Evolutionary conservation across 2,329 filamentous ascomycete genomes (phyloP).

Genomic region (Colletotrichum falcatum): DNA sequence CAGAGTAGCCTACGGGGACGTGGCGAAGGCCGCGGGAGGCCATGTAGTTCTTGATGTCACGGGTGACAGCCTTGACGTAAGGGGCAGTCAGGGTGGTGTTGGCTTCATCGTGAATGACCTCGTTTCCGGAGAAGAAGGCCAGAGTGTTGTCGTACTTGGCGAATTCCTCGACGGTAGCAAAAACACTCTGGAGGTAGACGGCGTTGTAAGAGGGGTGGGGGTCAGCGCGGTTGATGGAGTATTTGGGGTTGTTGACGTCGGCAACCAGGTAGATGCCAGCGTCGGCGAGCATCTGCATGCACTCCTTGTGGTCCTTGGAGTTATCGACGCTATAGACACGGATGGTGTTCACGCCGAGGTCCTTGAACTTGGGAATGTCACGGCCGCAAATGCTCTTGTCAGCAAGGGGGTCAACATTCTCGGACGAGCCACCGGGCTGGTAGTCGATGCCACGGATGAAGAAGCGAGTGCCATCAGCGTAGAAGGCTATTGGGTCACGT

Average conservation of each 20-base stretch:
- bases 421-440: constrained; percentile 70
- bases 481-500: constrained; percentile 63
- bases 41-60: constrained; percentile 81
- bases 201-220: constrained; percentile 87
- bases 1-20: constrained; percentile 81
- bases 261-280: constrained; percentile 93
- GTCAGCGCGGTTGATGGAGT: constrained; percentile 84
- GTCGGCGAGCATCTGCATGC: constrained; percentile 84
- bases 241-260: constrained; percentile 90
- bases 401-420: constrained; percentile 78
- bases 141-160: constrained; percentile 86
- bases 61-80: constrained; percentile 82
- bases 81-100: constrained; percentile 74
- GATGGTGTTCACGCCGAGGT: constrained; percentile 89
- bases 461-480: constrained; percentile 64
- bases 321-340: constrained; percentile 96
- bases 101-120: constrained; percentile 78
- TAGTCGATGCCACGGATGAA: constrained; percentile 72
- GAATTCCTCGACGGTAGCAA: constrained; percentile 89
- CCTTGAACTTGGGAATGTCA: constrained; percentile 84
- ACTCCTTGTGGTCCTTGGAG: constrained; percentile 78
- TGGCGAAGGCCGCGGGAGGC: constrained; percentile 69
- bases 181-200: constrained; percentile 84
- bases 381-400: constrained; percentile 78
- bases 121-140: constrained; percentile 86